Conservation (phyloP, 163 green algal species). For the Prototheca stagnorum region DNA sequence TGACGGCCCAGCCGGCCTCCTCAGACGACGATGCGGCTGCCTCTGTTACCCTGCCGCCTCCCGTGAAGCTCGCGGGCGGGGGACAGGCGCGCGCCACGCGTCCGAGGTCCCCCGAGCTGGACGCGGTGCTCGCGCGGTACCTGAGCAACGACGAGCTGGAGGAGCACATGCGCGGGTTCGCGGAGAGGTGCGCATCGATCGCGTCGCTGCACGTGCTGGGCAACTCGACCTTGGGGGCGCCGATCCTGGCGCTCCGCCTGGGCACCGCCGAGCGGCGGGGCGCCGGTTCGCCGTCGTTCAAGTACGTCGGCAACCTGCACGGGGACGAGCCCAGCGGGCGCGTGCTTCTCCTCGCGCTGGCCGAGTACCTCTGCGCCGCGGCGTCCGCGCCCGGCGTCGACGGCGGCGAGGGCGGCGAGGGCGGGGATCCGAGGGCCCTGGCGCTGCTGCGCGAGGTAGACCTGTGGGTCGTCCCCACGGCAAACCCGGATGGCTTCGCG, state of each 20-base stretch:
- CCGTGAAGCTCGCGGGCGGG: too few species aligned
- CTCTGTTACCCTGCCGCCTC: too few species aligned
- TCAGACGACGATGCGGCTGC: not conserved
- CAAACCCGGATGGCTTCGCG: conserved; percentile 75
- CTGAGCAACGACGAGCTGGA: conserved; percentile 16
- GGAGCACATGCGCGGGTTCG: conserved; percentile 17
- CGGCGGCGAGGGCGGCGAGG: too few species aligned
- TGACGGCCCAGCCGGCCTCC: not conserved
- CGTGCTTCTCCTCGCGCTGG: conserved; percentile 37
- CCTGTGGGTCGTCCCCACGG: conserved; percentile 50
- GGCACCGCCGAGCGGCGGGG: conserved; percentile 12
- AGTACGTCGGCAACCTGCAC: conserved; percentile 74
- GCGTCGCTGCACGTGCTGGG: conserved; percentile 24
- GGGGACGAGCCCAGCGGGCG: conserved; percentile 68
- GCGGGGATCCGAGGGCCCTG: conserved; percentile 12
- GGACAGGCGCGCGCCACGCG: not conserved
- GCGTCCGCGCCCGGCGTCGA: too few species aligned
- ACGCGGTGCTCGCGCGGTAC: conserved; percentile 2
- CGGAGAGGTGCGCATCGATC: conserved; percentile 19
- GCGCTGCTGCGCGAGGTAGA: conserved; percentile 42
- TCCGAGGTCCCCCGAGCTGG: not conserved
- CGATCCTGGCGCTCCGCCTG: conserved; percentile 36
- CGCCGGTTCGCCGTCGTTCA: conserved; percentile 41
- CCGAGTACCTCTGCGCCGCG: conserved; percentile 33
- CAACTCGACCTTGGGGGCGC: conserved; percentile 19